These are phyloP conservation scores for Wallemia mellicola DNA, from an alignment of 1,284 basidiomycete species.

Conservation along the genomic window DNA sequence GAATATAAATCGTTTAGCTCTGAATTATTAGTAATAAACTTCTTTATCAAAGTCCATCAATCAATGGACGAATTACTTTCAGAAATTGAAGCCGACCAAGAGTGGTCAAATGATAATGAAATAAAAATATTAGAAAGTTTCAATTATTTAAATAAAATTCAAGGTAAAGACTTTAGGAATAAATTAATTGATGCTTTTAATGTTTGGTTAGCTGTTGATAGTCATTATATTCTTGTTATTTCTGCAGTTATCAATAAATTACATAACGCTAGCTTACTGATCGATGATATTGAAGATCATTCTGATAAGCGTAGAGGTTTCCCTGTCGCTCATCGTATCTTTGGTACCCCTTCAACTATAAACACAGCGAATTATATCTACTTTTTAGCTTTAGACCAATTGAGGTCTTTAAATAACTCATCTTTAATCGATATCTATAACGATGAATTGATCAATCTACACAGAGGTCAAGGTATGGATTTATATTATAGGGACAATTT, in stretches of 20 bases:
- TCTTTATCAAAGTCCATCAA: too few relatives aligned
- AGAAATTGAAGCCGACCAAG: too few relatives aligned
- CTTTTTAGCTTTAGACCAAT: constrained; percentile 56
- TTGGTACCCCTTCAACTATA: constrained; percentile 84
- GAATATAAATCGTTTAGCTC: too few relatives aligned
- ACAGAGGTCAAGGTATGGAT: constrained; percentile 85
- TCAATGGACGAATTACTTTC: too few relatives aligned
- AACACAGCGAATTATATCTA: constrained; percentile 95
- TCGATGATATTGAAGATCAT: constrained; percentile 95
- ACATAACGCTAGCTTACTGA: constrained; percentile 70
- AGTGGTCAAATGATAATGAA: too few relatives aligned
- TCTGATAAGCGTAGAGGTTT: constrained; percentile 62
- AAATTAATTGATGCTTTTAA: constrained; percentile 87
- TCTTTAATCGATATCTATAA: constrained; percentile 35
- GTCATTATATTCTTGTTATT: constrained; percentile 38
- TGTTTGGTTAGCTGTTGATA: constrained; percentile 55
- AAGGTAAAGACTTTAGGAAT: constrained; percentile 76
- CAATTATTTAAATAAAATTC: constrained; percentile 50
- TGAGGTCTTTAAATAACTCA: constrained; percentile 28
- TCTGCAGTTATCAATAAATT: constrained; percentile 65
- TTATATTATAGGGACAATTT: constrained; percentile 78
- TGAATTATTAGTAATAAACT: too few relatives aligned
- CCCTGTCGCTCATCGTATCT: constrained; percentile 84
- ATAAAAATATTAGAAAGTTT: constrained; percentile 87
- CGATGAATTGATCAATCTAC: constrained; percentile 58